These are phyloP conservation scores for Citrullus amarus DNA, from an alignment of 306 rosid species.

Conservation along the genomic window DNA sequence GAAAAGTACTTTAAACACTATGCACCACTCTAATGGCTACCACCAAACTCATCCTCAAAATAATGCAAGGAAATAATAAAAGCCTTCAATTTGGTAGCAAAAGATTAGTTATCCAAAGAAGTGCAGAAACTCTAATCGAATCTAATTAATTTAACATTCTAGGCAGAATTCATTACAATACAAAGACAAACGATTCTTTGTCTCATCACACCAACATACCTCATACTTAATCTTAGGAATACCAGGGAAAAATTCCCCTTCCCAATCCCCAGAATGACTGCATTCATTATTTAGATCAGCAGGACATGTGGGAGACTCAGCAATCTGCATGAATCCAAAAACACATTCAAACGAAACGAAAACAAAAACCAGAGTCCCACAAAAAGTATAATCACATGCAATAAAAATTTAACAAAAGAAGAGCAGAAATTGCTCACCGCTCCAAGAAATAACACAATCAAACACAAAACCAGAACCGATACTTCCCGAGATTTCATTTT, in stretches of 20 bases:
- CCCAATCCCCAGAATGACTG: slow-evolving; percentile 50
- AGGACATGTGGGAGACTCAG: slow-evolving; percentile 50
- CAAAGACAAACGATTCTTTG: neutral
- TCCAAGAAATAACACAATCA: slow-evolving; percentile 21
- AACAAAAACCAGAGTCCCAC: neutral
- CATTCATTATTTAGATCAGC: slow-evolving; percentile 36
- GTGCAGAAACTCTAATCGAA: neutral
- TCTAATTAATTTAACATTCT: neutral
- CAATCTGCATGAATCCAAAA: slow-evolving; percentile 31
- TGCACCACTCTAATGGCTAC: too few relatives aligned
- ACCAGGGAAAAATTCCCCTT: slow-evolving; percentile 77
- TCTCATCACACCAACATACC: slow-evolving; percentile 22
- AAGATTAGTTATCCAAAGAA: neutral
- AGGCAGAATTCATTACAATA: neutral
- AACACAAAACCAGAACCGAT: slow-evolving; percentile 33
- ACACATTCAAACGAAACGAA: neutral
- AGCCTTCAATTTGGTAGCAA: neutral
- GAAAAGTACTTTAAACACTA: neutral
- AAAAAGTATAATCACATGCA: neutral
- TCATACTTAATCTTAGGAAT: slow-evolving; percentile 66
- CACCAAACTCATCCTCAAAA: too few relatives aligned
- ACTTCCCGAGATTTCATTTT: slow-evolving; percentile 39
- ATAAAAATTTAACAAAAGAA: neutral
- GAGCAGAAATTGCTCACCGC: slow-evolving; percentile 31
- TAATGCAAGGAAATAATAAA: neutral